phyloP scores from a whole-genome alignment of 192 early-diverging fungal genomes.

The Backusella parvicylindrica region DNA sequence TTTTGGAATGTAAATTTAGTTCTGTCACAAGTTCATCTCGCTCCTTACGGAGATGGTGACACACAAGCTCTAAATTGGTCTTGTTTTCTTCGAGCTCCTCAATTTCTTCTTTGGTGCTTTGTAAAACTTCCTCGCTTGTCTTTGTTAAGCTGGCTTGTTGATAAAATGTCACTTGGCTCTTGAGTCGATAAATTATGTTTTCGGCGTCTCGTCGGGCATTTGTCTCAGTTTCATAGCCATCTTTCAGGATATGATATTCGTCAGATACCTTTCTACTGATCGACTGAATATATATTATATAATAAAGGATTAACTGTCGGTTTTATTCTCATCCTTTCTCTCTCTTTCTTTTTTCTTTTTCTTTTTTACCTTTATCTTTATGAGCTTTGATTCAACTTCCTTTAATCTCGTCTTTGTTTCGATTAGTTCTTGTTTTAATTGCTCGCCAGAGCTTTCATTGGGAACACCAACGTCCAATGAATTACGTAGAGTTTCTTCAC shows the following conservation, averaged over 20 bases:
- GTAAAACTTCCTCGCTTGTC: neutral
- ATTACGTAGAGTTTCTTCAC: conserved; percentile 8
- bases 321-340: neutral
- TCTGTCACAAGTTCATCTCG: conserved; percentile 10
- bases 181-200: conserved; percentile 13
- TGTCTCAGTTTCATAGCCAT: conserved; percentile 37
- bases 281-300: conserved; percentile 15
- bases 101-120: conserved; percentile 22
- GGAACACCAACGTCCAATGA: neutral
- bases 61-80: conserved; percentile 6
- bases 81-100: neutral
- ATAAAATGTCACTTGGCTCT: conserved; percentile 21
- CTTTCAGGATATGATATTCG: conserved; percentile 41
- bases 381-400: conserved; percentile 24
- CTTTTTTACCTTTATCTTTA: conserved; percentile 33
- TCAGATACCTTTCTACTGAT: conserved; percentile 37
- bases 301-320: too few relatives aligned
- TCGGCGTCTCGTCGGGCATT: conserved; percentile 31
- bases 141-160: conserved; percentile 16
- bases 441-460: neutral
- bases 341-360: neutral
- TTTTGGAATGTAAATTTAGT: conserved; percentile 5
- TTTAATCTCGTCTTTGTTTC: conserved; percentile 15
- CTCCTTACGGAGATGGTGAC: conserved; percentile 6
- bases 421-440: conserved; percentile 20